A percentile compares a stretch with the other conserved stretches of the same genome.
Evolutionary conservation across 2,329 filamentous ascomycete species (phyloP).

Genomic region (Colletotrichum lentis): DNA sequence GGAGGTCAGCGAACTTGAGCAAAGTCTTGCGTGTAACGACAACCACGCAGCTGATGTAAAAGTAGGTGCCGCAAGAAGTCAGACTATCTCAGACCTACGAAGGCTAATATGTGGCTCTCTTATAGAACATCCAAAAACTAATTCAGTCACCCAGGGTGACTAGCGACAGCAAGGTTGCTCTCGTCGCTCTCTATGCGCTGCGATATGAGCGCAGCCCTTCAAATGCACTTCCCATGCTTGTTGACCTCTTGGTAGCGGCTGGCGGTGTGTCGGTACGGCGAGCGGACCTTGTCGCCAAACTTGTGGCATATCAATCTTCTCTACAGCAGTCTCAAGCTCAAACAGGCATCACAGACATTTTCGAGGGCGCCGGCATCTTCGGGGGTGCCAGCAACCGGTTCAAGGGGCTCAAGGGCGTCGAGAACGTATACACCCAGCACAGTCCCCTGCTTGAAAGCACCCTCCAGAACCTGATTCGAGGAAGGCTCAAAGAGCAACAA

Average conservation of each 20-base stretch:
- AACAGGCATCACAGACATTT: slow-evolving; percentile 86
- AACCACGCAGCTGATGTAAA: slow-evolving; percentile 93
- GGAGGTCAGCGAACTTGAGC: slow-evolving; percentile 97
- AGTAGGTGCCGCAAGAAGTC: slow-evolving; percentile 55
- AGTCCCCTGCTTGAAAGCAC: slow-evolving; percentile 87
- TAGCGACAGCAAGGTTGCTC: slow-evolving; percentile 81
- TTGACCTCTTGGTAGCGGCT: slow-evolving; percentile 84
- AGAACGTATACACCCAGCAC: slow-evolving; percentile 99
- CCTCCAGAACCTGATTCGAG: slow-evolving; percentile 92
- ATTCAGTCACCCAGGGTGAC: slow-evolving; percentile 83
- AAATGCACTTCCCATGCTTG: slow-evolving; percentile 82
- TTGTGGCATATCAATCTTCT: slow-evolving; percentile 86
- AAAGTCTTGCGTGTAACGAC: slow-evolving; percentile 95
- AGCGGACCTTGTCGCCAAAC: slow-evolving; percentile 80
- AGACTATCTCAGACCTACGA: background rate
- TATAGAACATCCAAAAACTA: slow-evolving; percentile 80
- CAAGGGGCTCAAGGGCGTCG: slow-evolving; percentile 94
- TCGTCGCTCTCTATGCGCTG: slow-evolving; percentile 94
- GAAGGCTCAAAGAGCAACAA: slow-evolving; percentile 81
- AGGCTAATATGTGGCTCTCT: background rate
- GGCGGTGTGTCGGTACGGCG: slow-evolving; percentile 80
- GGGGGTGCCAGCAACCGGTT: slow-evolving; percentile 86
- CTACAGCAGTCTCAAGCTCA: slow-evolving; percentile 80
- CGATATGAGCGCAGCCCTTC: slow-evolving; percentile 88
- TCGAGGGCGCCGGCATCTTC: slow-evolving; percentile 91